A percentile compares a stretch with the other conserved stretches of the same genome.
phyloP scores from a whole-genome alignment of 805 yeast species.

The Candida ulmi region DNA sequence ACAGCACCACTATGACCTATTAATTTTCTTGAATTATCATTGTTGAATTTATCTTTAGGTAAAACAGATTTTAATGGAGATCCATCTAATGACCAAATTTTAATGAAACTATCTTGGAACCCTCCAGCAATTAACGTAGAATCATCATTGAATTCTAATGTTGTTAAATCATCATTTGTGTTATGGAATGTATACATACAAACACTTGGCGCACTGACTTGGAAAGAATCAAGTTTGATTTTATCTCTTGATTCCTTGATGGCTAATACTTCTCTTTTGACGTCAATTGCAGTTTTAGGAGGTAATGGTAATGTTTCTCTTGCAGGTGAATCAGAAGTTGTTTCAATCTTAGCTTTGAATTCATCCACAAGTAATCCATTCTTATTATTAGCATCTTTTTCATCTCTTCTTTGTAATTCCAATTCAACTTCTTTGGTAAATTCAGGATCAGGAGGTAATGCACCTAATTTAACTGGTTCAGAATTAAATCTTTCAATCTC shows the following conservation, averaged over 20 bases:
- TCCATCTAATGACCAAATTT: slow-evolving; percentile 92
- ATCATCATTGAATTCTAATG: slow-evolving; percentile 82
- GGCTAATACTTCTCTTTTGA: slow-evolving; percentile 69
- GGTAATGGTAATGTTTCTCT: slow-evolving; percentile 83
- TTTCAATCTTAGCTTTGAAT: slow-evolving; percentile 51
- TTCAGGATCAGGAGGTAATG: slow-evolving; percentile 81
- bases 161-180: slow-evolving; percentile 83
- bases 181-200: slow-evolving; percentile 98
- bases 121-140: slow-evolving; percentile 89
- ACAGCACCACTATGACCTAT: slow-evolving; percentile 95
- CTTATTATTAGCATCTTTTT: slow-evolving; percentile 38
- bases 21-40: slow-evolving; percentile 40
- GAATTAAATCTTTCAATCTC: slow-evolving; percentile 60
- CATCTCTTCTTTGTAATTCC: slow-evolving; percentile 77
- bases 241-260: slow-evolving; percentile 80
- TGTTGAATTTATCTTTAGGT: slow-evolving; percentile 47
- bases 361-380: slow-evolving; percentile 53
- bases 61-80: slow-evolving; percentile 64
- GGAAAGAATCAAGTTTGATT: slow-evolving; percentile 61
- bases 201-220: slow-evolving; percentile 85
- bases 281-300: slow-evolving; percentile 69
- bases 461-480: slow-evolving; percentile 75
- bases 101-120: slow-evolving; percentile 85
- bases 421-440: slow-evolving; percentile 79
- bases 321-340: slow-evolving; percentile 53